Evolutionary conservation across 768 basidiomycete species (phyloP).

Genomic region (Lactarius trivialis): DNA sequence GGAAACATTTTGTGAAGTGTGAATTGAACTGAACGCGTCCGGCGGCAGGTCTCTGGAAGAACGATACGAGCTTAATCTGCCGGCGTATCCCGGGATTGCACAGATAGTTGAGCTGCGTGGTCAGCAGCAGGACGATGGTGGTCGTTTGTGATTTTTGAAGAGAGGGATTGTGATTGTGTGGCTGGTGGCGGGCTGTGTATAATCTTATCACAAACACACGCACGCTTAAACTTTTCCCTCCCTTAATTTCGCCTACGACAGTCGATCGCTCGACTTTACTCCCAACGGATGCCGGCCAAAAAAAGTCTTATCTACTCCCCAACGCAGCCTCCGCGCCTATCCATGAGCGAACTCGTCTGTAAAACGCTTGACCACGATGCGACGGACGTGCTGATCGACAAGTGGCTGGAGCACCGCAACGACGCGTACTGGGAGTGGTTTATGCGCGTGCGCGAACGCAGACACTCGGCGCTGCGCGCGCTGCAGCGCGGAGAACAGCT

Average conservation of each 20-base stretch:
- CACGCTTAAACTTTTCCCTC: background rate
- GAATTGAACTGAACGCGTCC: background rate
- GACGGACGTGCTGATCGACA: conserved; percentile 75
- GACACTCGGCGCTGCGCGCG: conserved; percentile 46
- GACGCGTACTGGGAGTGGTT: conserved; percentile 79
- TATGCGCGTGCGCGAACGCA: conserved; percentile 57
- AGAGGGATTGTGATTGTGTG: background rate
- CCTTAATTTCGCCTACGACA: background rate
- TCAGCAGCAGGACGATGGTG: conserved; percentile 15
- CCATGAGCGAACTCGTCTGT: conserved; percentile 73
- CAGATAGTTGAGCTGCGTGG: conserved; percentile 75
- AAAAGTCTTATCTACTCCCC: conserved; percentile 46
- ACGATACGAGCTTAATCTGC: conserved; percentile 73
- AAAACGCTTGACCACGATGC: conserved; percentile 72
- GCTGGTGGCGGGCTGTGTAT: background rate
- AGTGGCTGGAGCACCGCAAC: conserved; percentile 74
- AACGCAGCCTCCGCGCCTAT: conserved; percentile 56
- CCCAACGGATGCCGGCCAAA: conserved; percentile 16
- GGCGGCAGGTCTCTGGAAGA: conserved; percentile 55
- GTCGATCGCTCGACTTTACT: background rate
- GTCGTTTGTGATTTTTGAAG: background rate
- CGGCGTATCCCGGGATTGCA: conserved; percentile 66
- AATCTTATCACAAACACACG: background rate
- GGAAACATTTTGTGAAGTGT: too few relatives aligned
- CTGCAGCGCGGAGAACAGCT: conserved; percentile 36